These are phyloP conservation scores for Apophysomyces elegans DNA, from an alignment of 371 early-diverging fungal genomes.

Conservation along the genomic window DNA sequence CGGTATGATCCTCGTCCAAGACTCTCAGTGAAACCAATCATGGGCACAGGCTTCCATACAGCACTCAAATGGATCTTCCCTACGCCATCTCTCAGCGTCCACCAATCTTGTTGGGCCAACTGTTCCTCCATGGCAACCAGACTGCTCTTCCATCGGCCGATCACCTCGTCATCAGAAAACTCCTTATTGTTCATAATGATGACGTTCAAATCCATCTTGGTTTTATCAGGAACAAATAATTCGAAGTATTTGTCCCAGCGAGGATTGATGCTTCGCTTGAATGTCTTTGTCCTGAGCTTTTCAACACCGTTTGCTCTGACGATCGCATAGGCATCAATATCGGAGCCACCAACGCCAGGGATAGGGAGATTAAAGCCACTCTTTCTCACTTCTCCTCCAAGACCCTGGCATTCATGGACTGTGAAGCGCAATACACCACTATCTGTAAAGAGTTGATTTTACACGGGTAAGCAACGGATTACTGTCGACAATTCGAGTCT, in stretches of 20 bases:
- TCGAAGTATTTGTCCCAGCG: slow-evolving; percentile 57
- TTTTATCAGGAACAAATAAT: slow-evolving; percentile 51
- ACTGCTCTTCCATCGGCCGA: slow-evolving; percentile 39
- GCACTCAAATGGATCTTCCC: slow-evolving; percentile 57
- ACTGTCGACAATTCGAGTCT: not conserved
- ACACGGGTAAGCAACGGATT: too few species aligned
- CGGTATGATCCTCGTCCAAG: slow-evolving; percentile 46
- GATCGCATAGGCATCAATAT: slow-evolving; percentile 53
- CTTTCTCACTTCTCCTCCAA: slow-evolving; percentile 34
- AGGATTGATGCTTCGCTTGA: slow-evolving; percentile 58
- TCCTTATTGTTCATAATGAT: slow-evolving; percentile 33
- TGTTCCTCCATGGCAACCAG: slow-evolving; percentile 37
- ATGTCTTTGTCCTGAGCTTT: slow-evolving; percentile 42
- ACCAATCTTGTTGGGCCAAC: slow-evolving; percentile 53
- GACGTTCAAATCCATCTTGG: slow-evolving; percentile 37
- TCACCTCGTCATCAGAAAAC: slow-evolving; percentile 32
- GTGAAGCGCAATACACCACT: slow-evolving; percentile 59
- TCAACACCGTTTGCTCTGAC: slow-evolving; percentile 47
- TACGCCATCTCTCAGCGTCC: slow-evolving; percentile 43
- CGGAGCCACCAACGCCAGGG: slow-evolving; percentile 36
- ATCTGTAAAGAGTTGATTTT: slow-evolving; percentile 24
- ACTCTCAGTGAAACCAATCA: slow-evolving; percentile 52
- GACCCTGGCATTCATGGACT: slow-evolving; percentile 56
- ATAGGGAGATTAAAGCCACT: slow-evolving; percentile 46
- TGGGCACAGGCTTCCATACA: slow-evolving; percentile 63